Percentiles rank a stretch among this genome's conserved stretches.
These are phyloP conservation scores for Metroxylon sagu DNA, from an alignment of 176 grass and related monocot genomes.

Conservation along the genomic window DNA sequence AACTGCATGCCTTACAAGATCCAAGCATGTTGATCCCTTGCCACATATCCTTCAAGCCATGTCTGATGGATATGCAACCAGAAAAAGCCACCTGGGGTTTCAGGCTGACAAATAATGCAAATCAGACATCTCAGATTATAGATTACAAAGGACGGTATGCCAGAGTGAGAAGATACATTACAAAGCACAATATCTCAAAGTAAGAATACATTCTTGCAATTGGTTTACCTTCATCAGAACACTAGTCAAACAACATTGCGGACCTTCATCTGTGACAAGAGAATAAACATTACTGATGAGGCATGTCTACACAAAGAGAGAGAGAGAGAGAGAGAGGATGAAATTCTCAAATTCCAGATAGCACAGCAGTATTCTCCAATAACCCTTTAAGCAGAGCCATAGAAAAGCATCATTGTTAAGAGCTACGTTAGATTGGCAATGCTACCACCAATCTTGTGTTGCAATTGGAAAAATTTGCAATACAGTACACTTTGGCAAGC, in stretches of 20 bases:
- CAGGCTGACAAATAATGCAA: constrained; percentile 34
- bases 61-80: constrained; percentile 68
- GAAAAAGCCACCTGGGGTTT: constrained; percentile 30
- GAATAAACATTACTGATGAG: background rate
- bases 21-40: constrained; percentile 13
- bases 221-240: constrained; percentile 57
- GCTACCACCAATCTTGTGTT: too few species aligned
- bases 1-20: constrained; percentile 4
- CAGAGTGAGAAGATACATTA: constrained; percentile 9
- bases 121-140: background rate
- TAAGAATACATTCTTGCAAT: background rate
- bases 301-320: background rate
- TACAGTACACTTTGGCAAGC: too few species aligned
- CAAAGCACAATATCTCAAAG: constrained; percentile 3
- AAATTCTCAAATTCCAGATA: background rate
- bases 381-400: too few species aligned
- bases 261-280: constrained; percentile 37
- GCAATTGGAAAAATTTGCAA: too few species aligned
- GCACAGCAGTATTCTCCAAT: too few species aligned
- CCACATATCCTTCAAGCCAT: constrained; percentile 51
- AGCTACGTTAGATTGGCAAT: too few species aligned
- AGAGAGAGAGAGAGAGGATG: background rate
- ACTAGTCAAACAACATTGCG: constrained; percentile 41
- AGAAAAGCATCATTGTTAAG: too few species aligned
- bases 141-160: background rate